Evolutionary conservation across 306 rosid species (phyloP), one percentile per base, ranked within the genome.

Genomic region (Calophaca sinica): DNA sequence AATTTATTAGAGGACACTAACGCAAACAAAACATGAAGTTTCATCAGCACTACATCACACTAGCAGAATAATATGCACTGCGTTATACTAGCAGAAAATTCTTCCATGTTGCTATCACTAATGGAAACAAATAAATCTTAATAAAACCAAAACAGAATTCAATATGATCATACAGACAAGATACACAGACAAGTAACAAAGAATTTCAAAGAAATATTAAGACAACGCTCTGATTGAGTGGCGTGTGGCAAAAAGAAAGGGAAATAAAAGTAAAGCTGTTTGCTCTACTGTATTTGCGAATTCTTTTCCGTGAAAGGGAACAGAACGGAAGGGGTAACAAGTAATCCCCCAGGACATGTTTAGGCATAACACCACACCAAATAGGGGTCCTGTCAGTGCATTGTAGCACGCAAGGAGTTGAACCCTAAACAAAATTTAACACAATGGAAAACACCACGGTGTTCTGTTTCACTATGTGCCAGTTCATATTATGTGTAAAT

Each of bases 381-480:
- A 64, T 62, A 64, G 48, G 68, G 42, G 52, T 26, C 54, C 46
- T 15, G 35, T 64, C 42, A 57, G 9, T 4, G 33, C 20, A 55
- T 29, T 35, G 61, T 55, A 64, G 67, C 83, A 80, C 15, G 57
- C 79, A 55, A 36, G 59, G 36, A 80, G 57, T 45, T 72, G 26
- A 61, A 58, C 48, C 66, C 44, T 62, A 60, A 64, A 7, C 32
- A 49, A 77, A 62, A 28, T 28, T 33, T 31, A 69, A 81, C 68
- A 28, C 35, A 50, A 13, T 1, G 44, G 57, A 72, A 64, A 33
- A 39, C 54, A 52, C 52, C 14, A 66, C 3, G 20, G 67, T 71
- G 33, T 28, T 51, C 28, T 6, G 39, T 31, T 49, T 60, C 77
- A 44, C 36, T 12, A 5, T 54, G 74, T 9, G 10, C 1, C 35